Evolutionary conservation across 1,284 basidiomycete genomes (phyloP).

Genomic region (Kwoniella shivajii): DNA sequence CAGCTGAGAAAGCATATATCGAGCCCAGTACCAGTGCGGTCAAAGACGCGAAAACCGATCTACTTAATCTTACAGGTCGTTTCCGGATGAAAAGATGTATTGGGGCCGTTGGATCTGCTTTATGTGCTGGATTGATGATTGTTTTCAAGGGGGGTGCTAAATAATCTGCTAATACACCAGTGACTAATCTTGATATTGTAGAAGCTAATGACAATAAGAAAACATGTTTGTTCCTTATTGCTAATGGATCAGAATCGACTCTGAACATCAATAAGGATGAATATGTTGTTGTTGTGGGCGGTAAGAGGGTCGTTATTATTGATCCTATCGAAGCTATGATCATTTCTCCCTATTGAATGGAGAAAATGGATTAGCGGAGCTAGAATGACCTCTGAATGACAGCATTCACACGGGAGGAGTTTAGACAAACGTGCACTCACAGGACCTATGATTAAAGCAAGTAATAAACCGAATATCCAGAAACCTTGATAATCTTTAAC

Average conservation of each 20-base stretch:
- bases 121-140: slow-evolving; percentile 28
- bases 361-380: too few species aligned
- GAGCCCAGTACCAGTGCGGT: slow-evolving; percentile 35
- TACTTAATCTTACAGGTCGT: slow-evolving; percentile 32
- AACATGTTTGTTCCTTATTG: slow-evolving; percentile 53
- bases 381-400: too few species aligned
- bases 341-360: slow-evolving; percentile 44
- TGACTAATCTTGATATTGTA: slow-evolving; percentile 48
- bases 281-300: slow-evolving; percentile 19
- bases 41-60: slow-evolving; percentile 43
- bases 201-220: slow-evolving; percentile 50
- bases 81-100: slow-evolving; percentile 38
- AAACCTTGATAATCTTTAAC: slow-evolving; percentile 48
- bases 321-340: slow-evolving; percentile 53
- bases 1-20: slow-evolving; percentile 45
- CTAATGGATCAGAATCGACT: slow-evolving; percentile 26
- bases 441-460: slow-evolving; percentile 51
- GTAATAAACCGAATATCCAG: slow-evolving; percentile 50
- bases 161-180: slow-evolving; percentile 49
- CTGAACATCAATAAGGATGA: slow-evolving; percentile 10
- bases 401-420: too few species aligned
- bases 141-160: slow-evolving; percentile 43
- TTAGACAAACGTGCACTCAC: too few species aligned
- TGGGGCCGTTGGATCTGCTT: slow-evolving; percentile 23
- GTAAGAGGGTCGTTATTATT: slow-evolving; percentile 50